Evolutionary conservation across 164 flowering plant genomes (phyloP).

Genomic region (Nelumbo lutea): DNA sequence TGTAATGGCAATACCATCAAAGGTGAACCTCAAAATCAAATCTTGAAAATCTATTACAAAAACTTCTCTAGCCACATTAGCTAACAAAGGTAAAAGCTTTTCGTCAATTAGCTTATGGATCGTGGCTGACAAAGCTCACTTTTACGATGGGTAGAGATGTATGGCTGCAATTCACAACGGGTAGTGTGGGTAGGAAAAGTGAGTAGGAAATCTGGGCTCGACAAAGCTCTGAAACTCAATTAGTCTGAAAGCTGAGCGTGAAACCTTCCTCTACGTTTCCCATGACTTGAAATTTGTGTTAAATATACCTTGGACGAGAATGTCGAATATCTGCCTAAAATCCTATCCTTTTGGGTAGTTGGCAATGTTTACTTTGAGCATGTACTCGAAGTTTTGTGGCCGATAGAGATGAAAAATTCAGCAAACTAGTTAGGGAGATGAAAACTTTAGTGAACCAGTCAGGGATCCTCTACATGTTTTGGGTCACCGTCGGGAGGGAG

Average conservation of each 20-base stretch:
- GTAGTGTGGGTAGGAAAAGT: too few relatives aligned
- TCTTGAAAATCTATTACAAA: slow-evolving; percentile 34
- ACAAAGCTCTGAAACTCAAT: not conserved
- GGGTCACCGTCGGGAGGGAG: too few relatives aligned
- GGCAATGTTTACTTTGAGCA: not conserved
- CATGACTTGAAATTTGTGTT: slow-evolving; percentile 18
- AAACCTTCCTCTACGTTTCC: slow-evolving; percentile 10
- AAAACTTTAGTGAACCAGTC: too few relatives aligned
- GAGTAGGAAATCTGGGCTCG: too few relatives aligned
- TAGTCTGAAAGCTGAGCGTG: not conserved
- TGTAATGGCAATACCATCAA: slow-evolving; percentile 27
- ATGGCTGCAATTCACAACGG: too few relatives aligned
- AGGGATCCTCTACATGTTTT: too few relatives aligned
- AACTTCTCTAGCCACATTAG: slow-evolving; percentile 4
- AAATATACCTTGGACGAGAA: slow-evolving; percentile 28
- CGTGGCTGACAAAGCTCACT: not conserved
- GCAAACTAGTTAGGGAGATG: too few relatives aligned
- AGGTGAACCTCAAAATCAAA: slow-evolving; percentile 28
- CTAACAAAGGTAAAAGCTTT: slow-evolving; percentile 20
- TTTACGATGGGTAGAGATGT: too few relatives aligned
- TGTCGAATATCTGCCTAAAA: slow-evolving; percentile 8
- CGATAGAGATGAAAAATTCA: too few relatives aligned
- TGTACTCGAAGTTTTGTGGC: too few relatives aligned
- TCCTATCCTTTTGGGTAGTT: slow-evolving; percentile 16
- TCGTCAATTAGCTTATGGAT: slow-evolving; percentile 17